phyloP scores from a whole-genome alignment of 2,329 filamentous ascomycete species.

The Incumbomyces delicatus region DNA sequence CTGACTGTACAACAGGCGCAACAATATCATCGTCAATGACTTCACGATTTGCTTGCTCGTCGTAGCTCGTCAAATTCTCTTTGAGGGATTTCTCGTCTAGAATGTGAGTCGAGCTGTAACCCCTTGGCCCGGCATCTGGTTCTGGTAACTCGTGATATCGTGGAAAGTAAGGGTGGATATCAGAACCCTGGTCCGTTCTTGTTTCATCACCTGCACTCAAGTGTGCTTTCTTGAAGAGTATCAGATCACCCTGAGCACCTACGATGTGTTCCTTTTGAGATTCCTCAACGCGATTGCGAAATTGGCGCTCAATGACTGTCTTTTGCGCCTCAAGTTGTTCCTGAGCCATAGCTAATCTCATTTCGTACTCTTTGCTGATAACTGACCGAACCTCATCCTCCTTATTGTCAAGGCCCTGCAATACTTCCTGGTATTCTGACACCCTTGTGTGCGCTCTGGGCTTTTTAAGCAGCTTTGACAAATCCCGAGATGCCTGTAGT shows the following conservation, averaged over 20 bases:
- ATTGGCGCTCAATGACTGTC: constrained; percentile 26
- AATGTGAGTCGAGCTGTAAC: constrained; percentile 18
- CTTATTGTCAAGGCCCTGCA: constrained; percentile 23
- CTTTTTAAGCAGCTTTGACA: constrained; percentile 30
- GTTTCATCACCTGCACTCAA: constrained; percentile 33
- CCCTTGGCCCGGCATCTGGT: constrained; percentile 14
- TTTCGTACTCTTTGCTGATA: constrained; percentile 26
- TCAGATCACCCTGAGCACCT: constrained; percentile 32
- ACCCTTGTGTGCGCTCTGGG: constrained; percentile 32
- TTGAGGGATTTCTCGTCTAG: constrained; percentile 20
- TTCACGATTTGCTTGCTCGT: constrained; percentile 17
- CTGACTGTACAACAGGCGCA: constrained; percentile 15
- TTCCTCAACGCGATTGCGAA: constrained; percentile 21
- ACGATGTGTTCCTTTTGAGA: constrained; percentile 26
- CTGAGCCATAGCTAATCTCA: constrained; percentile 25
- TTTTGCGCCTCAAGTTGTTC: constrained; percentile 25
- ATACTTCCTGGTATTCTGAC: constrained; percentile 30
- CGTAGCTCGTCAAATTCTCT: constrained; percentile 12
- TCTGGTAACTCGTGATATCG: constrained; percentile 19
- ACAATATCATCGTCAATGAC: constrained; percentile 20
- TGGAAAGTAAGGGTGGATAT: constrained; percentile 23
- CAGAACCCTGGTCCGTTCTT: constrained; percentile 28
- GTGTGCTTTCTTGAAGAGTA: constrained; percentile 30
- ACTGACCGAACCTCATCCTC: constrained; percentile 20
- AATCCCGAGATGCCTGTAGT: constrained; percentile 30